Evolutionary conservation across 2,329 filamentous ascomycete species (phyloP).

Genomic region (Dactylellina leptospora): DNA sequence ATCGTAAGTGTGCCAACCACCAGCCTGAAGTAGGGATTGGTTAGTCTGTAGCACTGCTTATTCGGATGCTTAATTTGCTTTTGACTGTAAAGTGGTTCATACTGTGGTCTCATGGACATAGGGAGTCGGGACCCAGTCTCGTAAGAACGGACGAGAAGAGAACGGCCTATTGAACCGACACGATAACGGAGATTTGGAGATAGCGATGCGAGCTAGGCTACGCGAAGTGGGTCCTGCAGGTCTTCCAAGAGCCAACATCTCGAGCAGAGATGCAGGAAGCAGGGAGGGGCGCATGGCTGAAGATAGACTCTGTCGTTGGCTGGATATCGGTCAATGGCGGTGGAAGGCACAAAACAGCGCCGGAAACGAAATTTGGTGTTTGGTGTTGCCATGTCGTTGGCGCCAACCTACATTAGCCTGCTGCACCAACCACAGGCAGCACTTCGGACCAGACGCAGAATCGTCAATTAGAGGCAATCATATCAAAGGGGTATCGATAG

Average conservation of each 20-base stretch:
- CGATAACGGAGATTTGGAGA: conserved; percentile 34
- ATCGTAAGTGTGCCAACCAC: conserved; percentile 54
- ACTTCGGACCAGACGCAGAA: conserved; percentile 11
- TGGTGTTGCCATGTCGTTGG: conserved; percentile 40
- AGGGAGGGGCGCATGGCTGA: conserved; percentile 44
- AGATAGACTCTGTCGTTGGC: conserved; percentile 20
- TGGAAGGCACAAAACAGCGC: background rate
- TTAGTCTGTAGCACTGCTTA: conserved; percentile 6
- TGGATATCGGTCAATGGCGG: background rate
- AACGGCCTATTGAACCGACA: conserved; percentile 19
- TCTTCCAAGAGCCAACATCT: conserved; percentile 35
- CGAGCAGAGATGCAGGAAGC: conserved; percentile 44
- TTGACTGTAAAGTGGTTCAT: conserved; percentile 1
- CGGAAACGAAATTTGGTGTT: conserved; percentile 19
- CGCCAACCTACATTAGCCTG: background rate
- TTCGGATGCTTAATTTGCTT: conserved; percentile 1
- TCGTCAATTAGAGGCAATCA: background rate
- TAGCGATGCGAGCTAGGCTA: conserved; percentile 31
- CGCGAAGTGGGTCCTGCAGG: conserved; percentile 42
- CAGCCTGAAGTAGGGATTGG: conserved; percentile 29
- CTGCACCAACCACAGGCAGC: conserved; percentile 1
- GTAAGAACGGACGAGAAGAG: conserved; percentile 27
- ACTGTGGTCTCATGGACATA: conserved; percentile 50
- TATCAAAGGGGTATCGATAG: background rate
- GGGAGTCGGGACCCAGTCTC: conserved; percentile 44